Base-by-base conservation (phyloP, 2,329 filamentous ascomycete genomes). In the Nemania abortiva region DNA sequence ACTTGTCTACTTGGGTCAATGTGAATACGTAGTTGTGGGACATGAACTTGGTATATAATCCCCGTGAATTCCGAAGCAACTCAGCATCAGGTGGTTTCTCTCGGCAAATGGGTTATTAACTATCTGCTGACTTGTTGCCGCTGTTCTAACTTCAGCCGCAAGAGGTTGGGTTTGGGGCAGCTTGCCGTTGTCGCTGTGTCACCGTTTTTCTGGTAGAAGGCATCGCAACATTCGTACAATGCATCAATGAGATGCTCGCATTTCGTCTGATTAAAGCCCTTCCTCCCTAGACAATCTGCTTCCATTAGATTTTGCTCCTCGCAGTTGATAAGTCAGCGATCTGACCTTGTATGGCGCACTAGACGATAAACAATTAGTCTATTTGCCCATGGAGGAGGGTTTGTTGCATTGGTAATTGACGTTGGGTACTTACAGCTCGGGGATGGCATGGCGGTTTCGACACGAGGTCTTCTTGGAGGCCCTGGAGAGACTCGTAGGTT, bases 341-440 rank as follows among this genome's bases (percentile, higher is more conserved):
- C 74, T 77, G 81, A 96, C 95, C 88, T 88, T 98, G 95, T 69
- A 98, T 97, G 9, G 93, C 94, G 82, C 95, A 98, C 92, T 94
- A 42, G 9, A 34, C 42, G 6, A 6, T 24, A 29, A 24, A 31
- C 31, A 42, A 58, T 63, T 53, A 67, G 64, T 56, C 45, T 27
- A 20, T 20, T 11, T 66, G n/a, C 4, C 18, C 1, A 2, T 27
- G 24, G 24, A 56, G n/a, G 20, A 37, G 2, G 13, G 22, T 18
- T 22, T 50, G 15, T 11, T 4, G 3, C 6, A 22, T 3, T 27
- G 34, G 24, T 27, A 27, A 27, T 27, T 34, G 9, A n/a, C 31
- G 11, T 7, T 3, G 18, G 20, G 5, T 50, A 86, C 91, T 80
- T 82, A 94, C 92, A 70, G 95, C 95, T 77, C 91, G 88, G 66